Conservation (phyloP, 2,329 filamentous ascomycete genomes). For the Hypoxylon sp. region DNA sequence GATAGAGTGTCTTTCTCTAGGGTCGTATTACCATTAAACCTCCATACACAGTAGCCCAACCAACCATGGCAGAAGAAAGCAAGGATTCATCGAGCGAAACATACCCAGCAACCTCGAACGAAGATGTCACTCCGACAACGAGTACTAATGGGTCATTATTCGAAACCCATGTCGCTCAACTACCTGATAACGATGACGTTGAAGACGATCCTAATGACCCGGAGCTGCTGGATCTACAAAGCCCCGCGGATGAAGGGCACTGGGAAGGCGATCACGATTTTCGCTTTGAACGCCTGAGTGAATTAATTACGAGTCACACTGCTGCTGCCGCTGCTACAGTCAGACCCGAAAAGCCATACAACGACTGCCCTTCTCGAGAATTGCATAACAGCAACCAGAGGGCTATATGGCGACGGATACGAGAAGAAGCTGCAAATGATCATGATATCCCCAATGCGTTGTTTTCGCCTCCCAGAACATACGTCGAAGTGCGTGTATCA, state of each 20-base stretch:
- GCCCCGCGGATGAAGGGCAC: not conserved
- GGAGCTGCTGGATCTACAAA: constrained; percentile 8
- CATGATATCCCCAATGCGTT: constrained; percentile 12
- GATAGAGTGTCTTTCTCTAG: not conserved
- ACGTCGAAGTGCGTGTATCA: constrained; percentile 16
- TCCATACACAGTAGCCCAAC: not conserved
- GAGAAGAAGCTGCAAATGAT: constrained; percentile 11
- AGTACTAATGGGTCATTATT: not conserved
- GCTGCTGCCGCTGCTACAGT: not conserved
- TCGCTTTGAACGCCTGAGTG: not conserved
- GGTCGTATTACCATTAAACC: not conserved
- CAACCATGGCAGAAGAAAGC: constrained; percentile 5
- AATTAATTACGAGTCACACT: not conserved
- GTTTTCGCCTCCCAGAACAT: constrained; percentile 22
- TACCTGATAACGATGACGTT: not conserved
- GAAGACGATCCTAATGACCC: constrained; percentile 11
- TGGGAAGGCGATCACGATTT: constrained; percentile 4
- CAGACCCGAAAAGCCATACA: constrained; percentile 3
- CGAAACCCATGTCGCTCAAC: not conserved
- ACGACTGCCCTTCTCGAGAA: constrained; percentile 3
- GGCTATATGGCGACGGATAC: constrained; percentile 15
- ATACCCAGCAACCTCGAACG: not conserved
- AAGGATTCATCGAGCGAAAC: not conserved
- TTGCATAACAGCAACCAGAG: constrained; percentile 15
- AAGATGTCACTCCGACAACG: not conserved